Evolutionary conservation across 169 alveolate genomes (phyloP), one percentile per base, ranked within the genome.

Genomic region (Plasmodium gallinaceum): DNA sequence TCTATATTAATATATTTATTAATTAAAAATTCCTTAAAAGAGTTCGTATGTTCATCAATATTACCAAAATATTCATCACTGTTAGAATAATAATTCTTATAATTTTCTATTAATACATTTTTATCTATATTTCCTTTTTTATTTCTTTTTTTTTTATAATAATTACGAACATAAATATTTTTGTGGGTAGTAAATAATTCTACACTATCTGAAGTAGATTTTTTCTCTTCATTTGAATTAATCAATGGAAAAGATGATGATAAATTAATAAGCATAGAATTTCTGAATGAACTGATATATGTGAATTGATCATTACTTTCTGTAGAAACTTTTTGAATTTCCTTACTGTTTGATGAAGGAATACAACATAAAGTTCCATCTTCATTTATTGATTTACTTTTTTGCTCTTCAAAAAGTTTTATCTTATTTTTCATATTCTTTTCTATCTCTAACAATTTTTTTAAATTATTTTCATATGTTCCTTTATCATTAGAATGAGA

Each of bases 371-470:
- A 32, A 32, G 39, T 32, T 2, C 39, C 4, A 32, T 32, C 39
- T 4, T 32, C 39, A 32, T 32, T 32, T 32, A 4, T 32, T 32
- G 39, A 4, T 2, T 32, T 32, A 2, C 39, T 16, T 9, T 51
- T 57, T 18, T 18, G 45, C 20, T 60, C 52, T 37, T 78, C 89
- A 14, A 64, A 78, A 2, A 16, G 20, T 65, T 48, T 39, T 12
- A 78, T 78, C 51, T 78, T 78, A 26, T 78, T 45, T 65, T 78
- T 78, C 74, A 78, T 78, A n/a, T 43, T 78, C 24, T 78, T 64
- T 43, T 78, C 74, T 16, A 78, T 78, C 64, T 78, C 64, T 57
- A 78, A 58, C 24, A 78, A 16, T 43, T 78, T 78, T 39, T 58
- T 42, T n/a, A 78, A 78, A 24, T 51, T 66, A 16, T 73, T 78